Percentiles rank a stretch among this genome's conserved stretches.
These are phyloP conservation scores for Globisporangium apiculatum DNA, from an alignment of 352 stramenopile species.

Conservation along the genomic window DNA sequence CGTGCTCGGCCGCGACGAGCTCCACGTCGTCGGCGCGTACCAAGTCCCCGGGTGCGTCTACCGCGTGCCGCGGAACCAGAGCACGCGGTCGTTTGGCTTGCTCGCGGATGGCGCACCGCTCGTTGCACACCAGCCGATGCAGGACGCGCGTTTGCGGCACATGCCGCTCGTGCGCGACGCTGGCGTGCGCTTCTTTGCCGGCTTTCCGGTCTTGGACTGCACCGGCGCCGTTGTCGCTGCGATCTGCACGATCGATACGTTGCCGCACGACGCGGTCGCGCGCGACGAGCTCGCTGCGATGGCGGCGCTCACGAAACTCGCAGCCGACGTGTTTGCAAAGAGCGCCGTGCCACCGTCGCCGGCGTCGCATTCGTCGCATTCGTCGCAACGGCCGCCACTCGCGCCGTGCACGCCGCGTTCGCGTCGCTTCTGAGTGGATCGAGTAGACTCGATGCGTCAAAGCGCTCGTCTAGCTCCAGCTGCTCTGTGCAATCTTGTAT, in stretches of 20 bases:
- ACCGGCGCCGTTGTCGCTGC: constrained; percentile 21
- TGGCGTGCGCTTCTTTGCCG: constrained; percentile 40
- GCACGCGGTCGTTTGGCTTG: constrained; percentile 12
- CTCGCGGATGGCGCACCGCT: constrained; percentile 19
- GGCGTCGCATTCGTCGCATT: too few species aligned
- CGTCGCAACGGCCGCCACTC: too few species aligned
- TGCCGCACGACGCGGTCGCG: constrained; percentile 24
- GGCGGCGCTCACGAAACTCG: constrained; percentile 45
- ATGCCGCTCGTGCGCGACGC: constrained; percentile 32
- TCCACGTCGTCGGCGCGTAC: constrained; percentile 35
- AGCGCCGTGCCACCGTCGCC: background rate
- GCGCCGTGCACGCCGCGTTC: constrained; percentile 15
- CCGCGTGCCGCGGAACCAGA: constrained; percentile 11
- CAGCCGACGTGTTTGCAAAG: constrained; percentile 35
- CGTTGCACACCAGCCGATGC: constrained; percentile 32
- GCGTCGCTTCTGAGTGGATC: constrained; percentile 2
- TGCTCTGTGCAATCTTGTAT: too few species aligned
- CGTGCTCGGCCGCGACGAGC: constrained; percentile 15
- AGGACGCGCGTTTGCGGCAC: constrained; percentile 25
- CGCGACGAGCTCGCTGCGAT: constrained; percentile 36
- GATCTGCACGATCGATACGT: constrained; percentile 32
- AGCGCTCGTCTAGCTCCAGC: background rate
- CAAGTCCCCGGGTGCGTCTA: constrained; percentile 7
- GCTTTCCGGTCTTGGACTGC: constrained; percentile 38
- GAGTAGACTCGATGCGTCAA: background rate